These are phyloP conservation scores for Sporothrix dimorphospora DNA, from an alignment of 2,329 filamentous ascomycete species.

Conservation along the genomic window DNA sequence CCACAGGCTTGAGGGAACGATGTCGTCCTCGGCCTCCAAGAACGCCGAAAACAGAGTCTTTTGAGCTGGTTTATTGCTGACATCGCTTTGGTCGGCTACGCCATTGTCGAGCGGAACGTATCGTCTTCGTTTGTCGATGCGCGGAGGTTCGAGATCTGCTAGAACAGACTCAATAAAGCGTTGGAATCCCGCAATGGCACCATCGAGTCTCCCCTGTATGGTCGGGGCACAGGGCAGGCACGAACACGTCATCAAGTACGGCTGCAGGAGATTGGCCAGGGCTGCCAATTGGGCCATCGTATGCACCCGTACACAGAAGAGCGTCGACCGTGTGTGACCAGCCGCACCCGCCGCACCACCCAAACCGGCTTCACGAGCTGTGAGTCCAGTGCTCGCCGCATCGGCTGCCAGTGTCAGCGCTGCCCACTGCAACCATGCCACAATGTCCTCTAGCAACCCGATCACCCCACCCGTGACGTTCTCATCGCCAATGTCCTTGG, in stretches of 20 bases:
- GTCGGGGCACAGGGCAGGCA: slow-evolving; percentile 21
- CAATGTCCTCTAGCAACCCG: slow-evolving; percentile 40
- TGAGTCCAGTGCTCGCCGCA: not conserved
- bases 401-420: slow-evolving; percentile 7
- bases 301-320: slow-evolving; percentile 35
- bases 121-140: slow-evolving; percentile 2
- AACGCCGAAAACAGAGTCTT: slow-evolving; percentile 18
- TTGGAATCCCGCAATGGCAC: slow-evolving; percentile 8
- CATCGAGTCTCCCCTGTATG: slow-evolving; percentile 21
- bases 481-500: slow-evolving; percentile 44
- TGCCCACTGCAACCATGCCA: slow-evolving; percentile 35
- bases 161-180: slow-evolving; percentile 24
- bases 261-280: slow-evolving; percentile 33
- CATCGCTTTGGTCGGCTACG: not conserved
- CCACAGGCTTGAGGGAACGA: not conserved
- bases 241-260: slow-evolving; percentile 31
- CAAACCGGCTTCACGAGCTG: not conserved
- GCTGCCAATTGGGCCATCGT: slow-evolving; percentile 35
- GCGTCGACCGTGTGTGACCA: slow-evolving; percentile 21
- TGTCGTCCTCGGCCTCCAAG: not conserved
- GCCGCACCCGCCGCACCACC: not conserved
- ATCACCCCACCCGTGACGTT: slow-evolving; percentile 41
- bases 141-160: not conserved
- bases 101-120: not conserved
- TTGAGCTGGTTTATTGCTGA: not conserved